A percentile compares a stretch with the other conserved stretches of the same genome.
These are phyloP conservation scores for Crepidotus variabilis DNA, from an alignment of 768 basidiomycete species.

Conservation along the genomic window DNA sequence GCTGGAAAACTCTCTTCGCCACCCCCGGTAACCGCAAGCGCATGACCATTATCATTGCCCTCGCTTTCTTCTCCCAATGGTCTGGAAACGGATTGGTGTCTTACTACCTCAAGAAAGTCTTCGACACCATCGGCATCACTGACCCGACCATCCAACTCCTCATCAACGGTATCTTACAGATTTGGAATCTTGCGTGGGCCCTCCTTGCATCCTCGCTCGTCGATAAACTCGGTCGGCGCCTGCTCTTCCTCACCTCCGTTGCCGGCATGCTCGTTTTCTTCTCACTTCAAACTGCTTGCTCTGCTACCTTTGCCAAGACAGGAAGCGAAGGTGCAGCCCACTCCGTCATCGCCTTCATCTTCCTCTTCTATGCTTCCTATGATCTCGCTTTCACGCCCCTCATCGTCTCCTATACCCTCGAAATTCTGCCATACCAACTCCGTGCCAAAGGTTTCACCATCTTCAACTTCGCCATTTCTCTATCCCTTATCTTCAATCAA, in stretches of 20 bases:
- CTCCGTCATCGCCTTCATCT: conserved; percentile 79
- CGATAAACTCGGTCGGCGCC: conserved; percentile 66
- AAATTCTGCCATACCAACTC: conserved; percentile 79
- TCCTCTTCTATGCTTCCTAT: conserved; percentile 76
- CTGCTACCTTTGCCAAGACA: conserved; percentile 49
- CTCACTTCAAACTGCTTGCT: conserved; percentile 64
- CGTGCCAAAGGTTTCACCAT: conserved; percentile 86
- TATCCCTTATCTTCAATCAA: conserved; percentile 86
- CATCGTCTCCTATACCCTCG: conserved; percentile 82
- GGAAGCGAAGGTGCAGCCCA: conserved; percentile 46
- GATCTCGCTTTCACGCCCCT: conserved; percentile 85
- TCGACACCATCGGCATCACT: conserved; percentile 65
- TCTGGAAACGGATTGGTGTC: conserved; percentile 83
- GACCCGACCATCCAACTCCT: conserved; percentile 61
- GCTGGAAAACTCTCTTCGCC: conserved; percentile 65
- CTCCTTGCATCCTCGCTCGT: conserved; percentile 33
- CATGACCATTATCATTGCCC: conserved; percentile 69
- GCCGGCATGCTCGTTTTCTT: conserved; percentile 64
- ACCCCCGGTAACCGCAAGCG: conserved; percentile 74
- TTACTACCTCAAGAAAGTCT: conserved; percentile 76
- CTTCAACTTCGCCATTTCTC: conserved; percentile 75
- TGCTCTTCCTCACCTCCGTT: conserved; percentile 61
- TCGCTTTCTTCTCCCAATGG: conserved; percentile 86
- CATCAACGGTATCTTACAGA: conserved; percentile 83
- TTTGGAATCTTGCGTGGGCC: conserved; percentile 64